Base-by-base conservation (phyloP, 2,329 filamentous ascomycete species). In the Aspergillus sp. region DNA sequence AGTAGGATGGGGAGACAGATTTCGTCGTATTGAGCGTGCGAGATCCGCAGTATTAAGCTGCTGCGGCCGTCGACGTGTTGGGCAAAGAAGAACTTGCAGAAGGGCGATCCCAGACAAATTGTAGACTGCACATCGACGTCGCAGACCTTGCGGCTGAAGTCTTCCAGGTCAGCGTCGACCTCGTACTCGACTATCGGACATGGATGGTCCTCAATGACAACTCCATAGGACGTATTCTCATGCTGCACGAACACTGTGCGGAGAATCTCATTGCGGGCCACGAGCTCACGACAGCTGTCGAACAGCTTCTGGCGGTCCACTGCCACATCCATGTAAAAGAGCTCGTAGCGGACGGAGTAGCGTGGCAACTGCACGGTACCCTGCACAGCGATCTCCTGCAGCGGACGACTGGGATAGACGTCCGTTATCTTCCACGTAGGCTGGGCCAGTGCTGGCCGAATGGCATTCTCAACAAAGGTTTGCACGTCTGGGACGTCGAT, bases 11-110 rank as follows among this genome's bases (percentile, higher is more conserved):
- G 81, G 4, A 86, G 75, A 57, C 79, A 85, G 41, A 85, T 82
- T 58, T 83, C 83, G 56, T 86, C 83, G 64, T 86, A 85, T 58
- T 85, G 82, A 0, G 83, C 79, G 63, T 86, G 83, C 0, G 82
- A 85, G 51, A 86, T 78, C 56, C 82, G 78, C 68, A 84, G 76
- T 41, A 50, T 45, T 2, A 79, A 76, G 14, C 22, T 32, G 43
- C 26, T 45, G 11, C 14, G 6, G 14, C 22, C 26, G 13, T 11
- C 32, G 19, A 14, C 11, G 45, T 19, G n/a, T 7, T 42, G 40
- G 24, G 80, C 65, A 45, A 76, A 74, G 62, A 80, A 73, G 73
- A 79, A 82, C 55, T 80, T 81, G 51, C 79, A 73, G 54, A 84
- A 84, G 14, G 77, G 66, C 0, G 80, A 79, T 2, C 82, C 82